These are phyloP conservation scores for Colletotrichum melonis DNA, from an alignment of 2,329 filamentous ascomycete genomes.

Conservation along the genomic window DNA sequence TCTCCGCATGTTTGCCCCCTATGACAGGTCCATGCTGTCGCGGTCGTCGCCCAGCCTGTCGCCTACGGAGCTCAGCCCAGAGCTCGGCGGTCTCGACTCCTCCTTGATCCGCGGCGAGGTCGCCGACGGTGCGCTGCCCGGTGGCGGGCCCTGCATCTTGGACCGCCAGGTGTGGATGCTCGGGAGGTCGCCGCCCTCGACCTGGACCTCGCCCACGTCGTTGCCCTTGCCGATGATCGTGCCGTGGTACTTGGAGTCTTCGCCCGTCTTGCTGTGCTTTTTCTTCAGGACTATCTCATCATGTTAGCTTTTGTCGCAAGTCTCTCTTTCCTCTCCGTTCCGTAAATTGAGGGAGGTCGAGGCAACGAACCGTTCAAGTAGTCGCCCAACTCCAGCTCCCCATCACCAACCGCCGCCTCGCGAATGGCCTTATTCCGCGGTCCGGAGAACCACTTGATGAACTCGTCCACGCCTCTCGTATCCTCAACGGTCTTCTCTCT, in stretches of 20 bases:
- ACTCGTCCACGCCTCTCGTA: constrained; percentile 79
- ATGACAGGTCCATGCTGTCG: constrained; percentile 60
- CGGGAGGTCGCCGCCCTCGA: constrained; percentile 80
- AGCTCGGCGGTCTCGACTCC: constrained; percentile 61
- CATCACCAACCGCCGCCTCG: constrained; percentile 81
- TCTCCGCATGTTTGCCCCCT: constrained; percentile 28
- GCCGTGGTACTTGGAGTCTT: constrained; percentile 86
- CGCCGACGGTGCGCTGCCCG: constrained; percentile 34
- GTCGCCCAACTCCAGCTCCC: constrained; percentile 72
- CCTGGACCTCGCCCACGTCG: constrained; percentile 75
- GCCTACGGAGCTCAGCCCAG: constrained; percentile 67
- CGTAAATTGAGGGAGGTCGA: background rate
- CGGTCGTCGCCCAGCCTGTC: constrained; percentile 57
- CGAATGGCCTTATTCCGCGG: constrained; percentile 82
- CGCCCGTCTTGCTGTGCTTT: constrained; percentile 89
- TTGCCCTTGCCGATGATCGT: constrained; percentile 82
- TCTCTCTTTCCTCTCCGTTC: background rate
- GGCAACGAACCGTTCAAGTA: constrained; percentile 71
- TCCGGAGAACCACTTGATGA: constrained; percentile 83
- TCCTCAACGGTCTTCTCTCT: constrained; percentile 58
- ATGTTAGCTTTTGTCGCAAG: background rate
- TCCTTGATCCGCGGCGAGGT: constrained; percentile 34
- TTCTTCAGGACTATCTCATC: constrained; percentile 78
- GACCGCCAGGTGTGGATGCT: constrained; percentile 75
- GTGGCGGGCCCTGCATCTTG: constrained; percentile 46